Base-by-base conservation (phyloP, 164 flowering plant genomes). In the Umbilicus rupestris region DNA sequence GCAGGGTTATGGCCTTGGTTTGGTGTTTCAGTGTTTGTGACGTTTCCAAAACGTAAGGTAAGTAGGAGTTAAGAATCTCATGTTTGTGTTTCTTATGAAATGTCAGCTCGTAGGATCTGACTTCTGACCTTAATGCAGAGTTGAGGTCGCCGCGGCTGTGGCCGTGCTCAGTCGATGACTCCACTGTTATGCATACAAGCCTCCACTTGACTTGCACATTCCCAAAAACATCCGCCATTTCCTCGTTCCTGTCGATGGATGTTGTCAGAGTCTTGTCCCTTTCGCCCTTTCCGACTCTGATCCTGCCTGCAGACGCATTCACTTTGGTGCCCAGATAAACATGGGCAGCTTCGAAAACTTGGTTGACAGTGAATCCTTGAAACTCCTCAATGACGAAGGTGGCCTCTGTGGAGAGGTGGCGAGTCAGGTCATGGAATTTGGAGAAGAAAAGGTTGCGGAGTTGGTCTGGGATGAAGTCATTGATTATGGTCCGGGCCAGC, bases 351-450 rank as follows among this genome's bases (percentile, higher is more conserved):
- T 33, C 24, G 74, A 65, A 81, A 52, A 81, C 58, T 16, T 72
- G 70, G 71, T 83, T 83, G 14, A 3, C 39, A 22, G 37, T 20
- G 3, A 79, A 62, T 9, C 77, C 80, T 6, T 70, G 71, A n/a
- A 45, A 73, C 20, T 83, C 84, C 9, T 81, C 81, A 49, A 83
- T 74, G 52, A 78, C 52, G 8, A 81, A 1, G 24, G 81, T 81
- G 20, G 78, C 7, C 30, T 78, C 60, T 12, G 68, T 57, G 26
- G 79, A 75, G 67, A 76, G 67, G 0, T 49, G 52, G 28, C 33
- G 20, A 69, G 68, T 22, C 15, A 81, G 26, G 31, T 15, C 12
- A 3, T 42, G 66, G 62, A 76, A 20, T 19, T 55, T 63, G 7
- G n/a, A 16, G 64, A 17, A 62, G 41, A 81, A 0, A 44, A 70